phyloP scores from a whole-genome alignment of 176 grass and related monocot genomes.

The Phoenix roebelenii region DNA sequence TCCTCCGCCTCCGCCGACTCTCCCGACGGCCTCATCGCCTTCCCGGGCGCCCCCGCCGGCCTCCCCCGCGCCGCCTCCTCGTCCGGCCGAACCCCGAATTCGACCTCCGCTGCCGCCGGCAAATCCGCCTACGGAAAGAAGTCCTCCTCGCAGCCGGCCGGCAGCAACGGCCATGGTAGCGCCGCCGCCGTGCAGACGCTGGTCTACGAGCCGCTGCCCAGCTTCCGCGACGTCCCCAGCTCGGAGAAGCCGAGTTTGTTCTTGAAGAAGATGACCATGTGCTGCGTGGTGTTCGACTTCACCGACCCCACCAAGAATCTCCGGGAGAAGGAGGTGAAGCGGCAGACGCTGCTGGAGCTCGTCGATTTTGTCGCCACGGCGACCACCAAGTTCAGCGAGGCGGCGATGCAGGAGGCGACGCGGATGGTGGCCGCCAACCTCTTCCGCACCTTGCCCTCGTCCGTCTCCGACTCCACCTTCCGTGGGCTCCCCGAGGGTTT shows the following conservation, averaged over 20 bases:
- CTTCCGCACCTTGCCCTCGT: slow-evolving; percentile 38
- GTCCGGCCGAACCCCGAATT: background rate
- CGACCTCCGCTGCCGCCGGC: background rate
- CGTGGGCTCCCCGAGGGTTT: slow-evolving; percentile 40
- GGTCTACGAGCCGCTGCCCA: slow-evolving; percentile 33
- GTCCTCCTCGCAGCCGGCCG: background rate
- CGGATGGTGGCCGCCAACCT: slow-evolving; percentile 56
- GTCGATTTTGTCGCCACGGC: slow-evolving; percentile 44
- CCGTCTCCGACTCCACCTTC: slow-evolving; percentile 1
- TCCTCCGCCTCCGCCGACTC: background rate
- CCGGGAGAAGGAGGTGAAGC: slow-evolving; percentile 71
- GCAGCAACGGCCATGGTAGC: too few relatives aligned
- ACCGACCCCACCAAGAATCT: slow-evolving; percentile 49
- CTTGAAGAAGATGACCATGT: slow-evolving; percentile 59
- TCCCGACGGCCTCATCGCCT: background rate
- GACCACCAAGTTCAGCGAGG: slow-evolving; percentile 51
- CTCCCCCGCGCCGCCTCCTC: background rate
- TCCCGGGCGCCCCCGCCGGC: background rate
- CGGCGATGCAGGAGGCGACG: slow-evolving; percentile 59
- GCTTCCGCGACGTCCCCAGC: slow-evolving; percentile 71
- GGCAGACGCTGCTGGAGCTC: slow-evolving; percentile 69
- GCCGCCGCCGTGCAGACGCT: background rate
- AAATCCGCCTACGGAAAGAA: background rate
- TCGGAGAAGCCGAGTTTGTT: slow-evolving; percentile 58
- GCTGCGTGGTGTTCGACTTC: slow-evolving; percentile 56